Conservation (phyloP, 2,329 filamentous ascomycete genomes). For the Ustulina deusta region DNA sequence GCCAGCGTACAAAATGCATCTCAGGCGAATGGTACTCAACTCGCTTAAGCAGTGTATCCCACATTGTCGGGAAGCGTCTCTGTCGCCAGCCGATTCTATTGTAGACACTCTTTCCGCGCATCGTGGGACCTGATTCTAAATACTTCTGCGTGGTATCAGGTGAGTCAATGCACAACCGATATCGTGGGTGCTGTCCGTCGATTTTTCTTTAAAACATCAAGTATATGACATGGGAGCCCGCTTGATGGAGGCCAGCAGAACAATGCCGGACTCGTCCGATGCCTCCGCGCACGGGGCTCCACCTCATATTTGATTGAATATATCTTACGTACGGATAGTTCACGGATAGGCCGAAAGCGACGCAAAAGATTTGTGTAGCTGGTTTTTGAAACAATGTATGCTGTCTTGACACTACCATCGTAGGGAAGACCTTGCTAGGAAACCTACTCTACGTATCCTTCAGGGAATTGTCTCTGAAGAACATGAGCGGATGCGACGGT, state of each 20-base stretch:
- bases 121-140: neutral
- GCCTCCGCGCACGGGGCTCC: neutral
- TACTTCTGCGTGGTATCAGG: neutral
- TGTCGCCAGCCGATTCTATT: neutral
- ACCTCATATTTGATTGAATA: slow-evolving; percentile 15
- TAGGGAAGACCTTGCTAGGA: neutral
- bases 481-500: neutral
- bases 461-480: neutral
- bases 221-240: neutral
- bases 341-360: neutral
- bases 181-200: neutral
- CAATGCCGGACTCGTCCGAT: slow-evolving; percentile 7
- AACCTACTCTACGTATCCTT: neutral
- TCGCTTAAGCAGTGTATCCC: slow-evolving; percentile 10
- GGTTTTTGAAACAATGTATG: neutral
- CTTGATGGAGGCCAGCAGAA: neutral
- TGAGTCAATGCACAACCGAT: neutral
- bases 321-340: neutral
- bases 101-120: neutral
- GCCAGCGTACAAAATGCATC: slow-evolving; percentile 3
- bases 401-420: neutral
- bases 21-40: slow-evolving; percentile 2
- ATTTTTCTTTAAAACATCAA: slow-evolving; percentile 7
- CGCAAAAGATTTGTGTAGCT: neutral
- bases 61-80: slow-evolving; percentile 5